Base-by-base conservation (phyloP, 164 flowering plant genomes). In the Santalum album region DNA sequence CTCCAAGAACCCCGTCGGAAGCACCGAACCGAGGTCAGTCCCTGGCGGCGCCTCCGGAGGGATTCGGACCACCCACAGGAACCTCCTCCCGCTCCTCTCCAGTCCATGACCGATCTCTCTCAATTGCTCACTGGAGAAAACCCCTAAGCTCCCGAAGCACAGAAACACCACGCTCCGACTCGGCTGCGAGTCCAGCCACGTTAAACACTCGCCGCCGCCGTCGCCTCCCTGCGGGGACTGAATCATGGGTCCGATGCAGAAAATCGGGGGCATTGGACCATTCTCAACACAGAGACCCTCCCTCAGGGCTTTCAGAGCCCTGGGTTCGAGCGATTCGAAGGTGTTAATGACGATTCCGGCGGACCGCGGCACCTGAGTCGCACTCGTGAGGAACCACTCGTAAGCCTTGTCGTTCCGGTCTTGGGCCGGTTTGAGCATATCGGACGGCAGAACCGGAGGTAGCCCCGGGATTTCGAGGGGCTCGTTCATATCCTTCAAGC, bases 1-100 rank as follows among this genome's bases (percentile, higher is more conserved):
- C 0, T 54, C 73, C 63, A 75, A 49, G 60, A 75, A 78, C 25
- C 79, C 77, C 10, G 32, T 57, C 2, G 78, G 75, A 22, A 75
- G 53, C 10, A 77, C 25, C 1, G 34, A 24, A 9, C 54, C 65
- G 53, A 66, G 17, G 52, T 67, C 69, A 1, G 73, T 69, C 7
- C 58, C 75, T 0, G 58, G 56, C 11, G 66, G 59, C 9, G 51
- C 26, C 34, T 36, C 3, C 1, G 70, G 75, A 4, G 77, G 72
- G 39, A 62, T 57, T 0, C 73, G 65, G 14, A 76, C 73, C 49
- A 73, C 82, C 83, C 78, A 78, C 61, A 78, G 51, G 44, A 78
- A 75, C 42, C 74, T 52, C 25, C 61, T 52, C 19, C 67, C 73
- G 45, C 76, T 71, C 17, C 26, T 65, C 61, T 78, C 80, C 51